Conservation (phyloP, 2,329 filamentous ascomycete genomes). For the Neurospora crassa region DNA sequence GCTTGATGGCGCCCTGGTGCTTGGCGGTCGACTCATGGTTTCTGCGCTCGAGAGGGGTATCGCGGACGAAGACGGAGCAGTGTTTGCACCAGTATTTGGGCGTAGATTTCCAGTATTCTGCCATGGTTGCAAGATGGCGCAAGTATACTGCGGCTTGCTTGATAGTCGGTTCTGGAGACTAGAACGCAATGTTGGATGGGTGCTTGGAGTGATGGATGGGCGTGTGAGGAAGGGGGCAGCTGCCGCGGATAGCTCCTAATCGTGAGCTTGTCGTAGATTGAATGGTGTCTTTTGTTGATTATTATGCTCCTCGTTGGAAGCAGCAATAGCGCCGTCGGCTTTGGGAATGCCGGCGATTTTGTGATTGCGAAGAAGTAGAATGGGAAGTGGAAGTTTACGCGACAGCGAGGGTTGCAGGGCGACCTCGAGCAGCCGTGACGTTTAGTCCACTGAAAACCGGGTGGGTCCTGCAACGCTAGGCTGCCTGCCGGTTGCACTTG, state of each 20-base stretch:
- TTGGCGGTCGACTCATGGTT: slow-evolving; percentile 83
- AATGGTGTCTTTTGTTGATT: background rate
- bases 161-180: background rate
- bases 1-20: slow-evolving; percentile 79
- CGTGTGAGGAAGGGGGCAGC: background rate
- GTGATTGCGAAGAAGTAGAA: background rate
- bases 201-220: background rate
- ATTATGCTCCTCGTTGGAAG: background rate
- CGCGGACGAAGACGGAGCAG: slow-evolving; percentile 81
- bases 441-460: background rate
- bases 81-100: slow-evolving; percentile 98
- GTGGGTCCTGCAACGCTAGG: background rate
- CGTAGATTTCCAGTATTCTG: slow-evolving; percentile 98
- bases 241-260: background rate
- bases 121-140: slow-evolving; percentile 45
- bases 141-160: background rate
- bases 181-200: background rate
- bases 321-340: background rate
- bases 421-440: background rate
- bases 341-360: background rate
- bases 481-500: background rate
- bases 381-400: background rate
- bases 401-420: background rate
- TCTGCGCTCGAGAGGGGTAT: slow-evolving; percentile 79
- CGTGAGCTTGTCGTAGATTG: background rate